A percentile compares a stretch with the other conserved stretches of the same genome.
phyloP scores from a whole-genome alignment of 2,329 filamentous ascomycete genomes.

The Epichloe bromicola region DNA sequence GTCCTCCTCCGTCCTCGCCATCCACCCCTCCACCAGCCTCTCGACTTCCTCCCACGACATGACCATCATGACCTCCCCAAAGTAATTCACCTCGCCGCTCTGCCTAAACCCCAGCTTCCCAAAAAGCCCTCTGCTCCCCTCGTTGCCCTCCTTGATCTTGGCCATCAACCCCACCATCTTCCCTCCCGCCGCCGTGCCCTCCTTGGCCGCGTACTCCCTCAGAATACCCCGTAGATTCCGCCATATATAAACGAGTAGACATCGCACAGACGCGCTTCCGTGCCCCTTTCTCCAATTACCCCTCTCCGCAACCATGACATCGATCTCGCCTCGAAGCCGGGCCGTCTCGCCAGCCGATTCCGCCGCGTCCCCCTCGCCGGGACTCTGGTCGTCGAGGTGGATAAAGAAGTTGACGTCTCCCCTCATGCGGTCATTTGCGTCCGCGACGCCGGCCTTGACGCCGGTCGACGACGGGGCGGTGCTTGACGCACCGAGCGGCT shows the following conservation, averaged over 20 bases:
- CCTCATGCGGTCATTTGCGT: constrained; percentile 46
- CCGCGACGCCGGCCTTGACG: constrained; percentile 30
- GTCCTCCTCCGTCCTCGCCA: constrained; percentile 5
- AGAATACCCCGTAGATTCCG: constrained; percentile 41
- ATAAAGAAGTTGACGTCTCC: constrained; percentile 79
- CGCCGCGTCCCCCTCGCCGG: neutral
- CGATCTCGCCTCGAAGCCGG: constrained; percentile 54
- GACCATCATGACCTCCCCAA: constrained; percentile 44
- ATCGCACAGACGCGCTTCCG: constrained; percentile 50
- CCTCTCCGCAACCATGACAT: constrained; percentile 69
- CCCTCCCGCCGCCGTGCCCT: neutral
- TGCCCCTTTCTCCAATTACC: constrained; percentile 47
- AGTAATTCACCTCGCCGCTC: constrained; percentile 44
- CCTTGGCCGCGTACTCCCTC: constrained; percentile 21
- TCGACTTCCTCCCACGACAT: constrained; percentile 19
- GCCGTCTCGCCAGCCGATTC: neutral
- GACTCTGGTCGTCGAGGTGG: constrained; percentile 18
- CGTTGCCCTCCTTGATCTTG: constrained; percentile 46
- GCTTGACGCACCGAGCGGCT: constrained; percentile 19
- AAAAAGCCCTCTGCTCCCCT: constrained; percentile 38
- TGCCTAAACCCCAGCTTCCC: constrained; percentile 37
- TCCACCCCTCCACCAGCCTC: constrained; percentile 13
- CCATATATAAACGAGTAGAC: constrained; percentile 58
- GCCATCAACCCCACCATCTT: constrained; percentile 31
- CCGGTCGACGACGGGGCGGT: constrained; percentile 1